Evolutionary conservation across 768 basidiomycete genomes (phyloP).

Genomic region (Roridomyces roridus): DNA sequence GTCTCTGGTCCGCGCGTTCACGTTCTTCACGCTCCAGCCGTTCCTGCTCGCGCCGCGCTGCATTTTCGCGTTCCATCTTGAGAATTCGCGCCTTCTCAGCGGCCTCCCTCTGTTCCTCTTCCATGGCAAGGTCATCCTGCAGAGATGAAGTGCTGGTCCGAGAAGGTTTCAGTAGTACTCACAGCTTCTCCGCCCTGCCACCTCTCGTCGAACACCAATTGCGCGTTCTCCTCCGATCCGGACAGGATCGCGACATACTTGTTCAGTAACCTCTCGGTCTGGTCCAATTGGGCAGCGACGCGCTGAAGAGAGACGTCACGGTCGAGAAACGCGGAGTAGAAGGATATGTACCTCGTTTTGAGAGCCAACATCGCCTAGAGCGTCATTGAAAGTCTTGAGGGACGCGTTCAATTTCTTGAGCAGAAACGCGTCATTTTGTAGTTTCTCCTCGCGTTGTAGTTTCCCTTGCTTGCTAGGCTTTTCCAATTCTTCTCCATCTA

Average conservation of each 20-base stretch:
- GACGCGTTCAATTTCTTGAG: conserved; percentile 75
- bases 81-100: conserved; percentile 48
- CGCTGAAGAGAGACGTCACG: conserved; percentile 45
- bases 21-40: conserved; percentile 56
- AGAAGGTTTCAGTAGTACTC: conserved; percentile 33
- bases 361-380: conserved; percentile 64
- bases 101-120: conserved; percentile 53
- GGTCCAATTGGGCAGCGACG: conserved; percentile 67
- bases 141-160: background rate
- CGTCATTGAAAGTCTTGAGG: conserved; percentile 72
- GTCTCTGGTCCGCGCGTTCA: conserved; percentile 49
- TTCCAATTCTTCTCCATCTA: too few species aligned
- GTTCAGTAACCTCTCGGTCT: conserved; percentile 77
- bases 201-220: conserved; percentile 75
- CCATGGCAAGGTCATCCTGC: conserved; percentile 66
- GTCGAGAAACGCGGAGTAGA: background rate
- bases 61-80: conserved; percentile 50
- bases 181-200: conserved; percentile 81
- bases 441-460: conserved; percentile 71
- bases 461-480: too few species aligned
- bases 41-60: conserved; percentile 49
- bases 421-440: conserved; percentile 76
- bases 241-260: conserved; percentile 75
- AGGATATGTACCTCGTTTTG: conserved; percentile 64
- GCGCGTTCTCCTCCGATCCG: conserved; percentile 71